Evolutionary conservation across 2,329 filamentous ascomycete species (phyloP), one percentile per base, ranked within the genome.

Genomic region (Apiospora rasikravindrae): DNA sequence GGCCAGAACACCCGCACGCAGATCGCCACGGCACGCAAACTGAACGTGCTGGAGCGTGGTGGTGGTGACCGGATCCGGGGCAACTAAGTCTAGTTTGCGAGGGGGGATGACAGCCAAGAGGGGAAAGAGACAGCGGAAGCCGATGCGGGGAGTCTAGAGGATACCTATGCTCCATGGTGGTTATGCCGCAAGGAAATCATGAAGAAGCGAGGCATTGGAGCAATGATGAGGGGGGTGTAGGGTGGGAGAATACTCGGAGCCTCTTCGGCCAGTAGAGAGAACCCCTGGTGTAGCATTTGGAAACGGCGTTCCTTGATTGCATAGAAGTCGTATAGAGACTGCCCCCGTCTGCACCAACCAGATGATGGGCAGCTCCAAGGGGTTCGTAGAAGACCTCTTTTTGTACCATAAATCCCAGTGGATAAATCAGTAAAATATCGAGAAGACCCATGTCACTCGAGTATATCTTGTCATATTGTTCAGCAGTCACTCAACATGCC

Each of bases 1-100:
- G 96, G 96, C 77, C 96, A 99, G 85, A 90, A 88, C 78, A 98
- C 96, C 73, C 92, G 94, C 81, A 94, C 86, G 80, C 96, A 93
- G 82, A 91, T 87, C 75, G 80, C 84, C 74, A 91, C 86, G 37
- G 86, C 90, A 67, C 88, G 85, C 81, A 91, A 88, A 80, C 83
- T 93, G 80, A 93, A 93, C 82, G 84, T 80, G 74, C 78, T 91
- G 57, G 85, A 90, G 74, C 84, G 88, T 73, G 77, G 75, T 70
- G 82, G 83, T 70, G 86, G 77, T 80, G 71, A 73, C 37, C 70
- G 72, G 0, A 29, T 70, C 45, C 40, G 66, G n/a, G 66, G 40
- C n/a, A 68, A 6, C 40, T 68, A 68, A 47, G 66, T 7, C 2
- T 6, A 1, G 2, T 24, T 4, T 40, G 37, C 19, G 44, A 33